Percentiles rank a stretch among this genome's conserved stretches.
Conservation (phyloP, 2,329 filamentous ascomycete species). For the Beauveria sp. region DNA sequence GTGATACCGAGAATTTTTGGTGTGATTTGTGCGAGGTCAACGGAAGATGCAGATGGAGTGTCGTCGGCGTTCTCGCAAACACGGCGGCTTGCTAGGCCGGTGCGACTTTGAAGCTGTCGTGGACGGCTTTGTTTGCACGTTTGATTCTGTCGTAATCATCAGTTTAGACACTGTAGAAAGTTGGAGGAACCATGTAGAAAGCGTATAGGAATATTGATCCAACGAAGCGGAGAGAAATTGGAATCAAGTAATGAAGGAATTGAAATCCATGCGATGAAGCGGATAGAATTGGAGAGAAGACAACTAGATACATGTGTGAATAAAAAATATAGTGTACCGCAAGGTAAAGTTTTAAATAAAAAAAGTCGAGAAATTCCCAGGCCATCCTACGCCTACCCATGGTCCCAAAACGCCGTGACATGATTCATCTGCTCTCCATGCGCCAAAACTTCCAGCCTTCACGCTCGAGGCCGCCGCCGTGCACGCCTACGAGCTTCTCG, state of each 20-base stretch:
- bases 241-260: too few relatives aligned
- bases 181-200: too few relatives aligned
- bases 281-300: not conserved
- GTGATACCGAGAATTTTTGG: too few relatives aligned
- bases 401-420: not conserved
- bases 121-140: not conserved
- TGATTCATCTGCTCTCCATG: constrained; percentile 39
- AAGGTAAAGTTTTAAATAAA: constrained; percentile 3
- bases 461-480: constrained; percentile 57
- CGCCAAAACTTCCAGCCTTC: constrained; percentile 87
- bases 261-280: too few relatives aligned
- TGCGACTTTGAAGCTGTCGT: not conserved
- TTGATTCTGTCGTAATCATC: not conserved
- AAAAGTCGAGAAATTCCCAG: not conserved
- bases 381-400: not conserved
- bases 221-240: too few relatives aligned
- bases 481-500: constrained; percentile 78
- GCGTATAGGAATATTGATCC: too few relatives aligned
- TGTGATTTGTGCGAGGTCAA: not conserved
- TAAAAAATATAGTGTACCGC: not conserved
- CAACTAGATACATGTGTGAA: not conserved
- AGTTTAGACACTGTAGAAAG: too few relatives aligned
- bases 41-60: not conserved
- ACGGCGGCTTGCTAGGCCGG: not conserved
- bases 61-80: not conserved